Base-by-base conservation (phyloP, 305 asterid genomes). In the Fraxinus dipetala region DNA sequence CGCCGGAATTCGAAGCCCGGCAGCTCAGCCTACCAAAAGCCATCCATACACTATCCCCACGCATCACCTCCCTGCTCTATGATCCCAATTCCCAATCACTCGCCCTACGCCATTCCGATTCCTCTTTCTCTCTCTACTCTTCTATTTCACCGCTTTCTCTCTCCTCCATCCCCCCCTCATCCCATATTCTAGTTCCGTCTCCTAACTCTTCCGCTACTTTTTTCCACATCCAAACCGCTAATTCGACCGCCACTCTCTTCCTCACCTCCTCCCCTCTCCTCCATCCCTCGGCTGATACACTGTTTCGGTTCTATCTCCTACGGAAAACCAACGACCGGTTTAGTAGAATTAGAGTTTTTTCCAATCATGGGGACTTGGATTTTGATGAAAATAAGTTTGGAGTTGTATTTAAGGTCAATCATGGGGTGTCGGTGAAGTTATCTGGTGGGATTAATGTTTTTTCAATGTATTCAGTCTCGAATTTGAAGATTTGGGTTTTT, bases 161-260 rank as follows among this genome's bases (percentile, higher is more conserved):
- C 77, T 67, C 91, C 72, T 79, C 69, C 90, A 56, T 83, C 87
- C 40, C 93, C 92, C 22, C 80, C 91, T 36, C 90, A 70, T n/a
- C 92, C 4, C 85, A 85, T 5, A 59, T 88, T 75, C 72, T 87
- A 0, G 63, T 92, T 69, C 90, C 96, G 14, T 80, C 92, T 6
- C 95, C 98, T 75, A 81, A 88, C 75, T 95, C 98, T 86, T 86
- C 97, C 82, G 91, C 98, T 81, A 34, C 93, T 36, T 93, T 92
- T 89, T 83, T 95, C 80, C 94, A 85, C 89, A 90, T 93, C 81
- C 93, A 85, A 8, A 77, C 84, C 81, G 43, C 85, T 32, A 69
- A 75, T 81, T 82, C 88, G 26, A 72, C 89, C 30, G 73, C 84
- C 31, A 84, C 96, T 3, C 56, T 95, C 32, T 93, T 95, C 78